Percentiles rank a stretch among this genome's conserved stretches.
Conservation (phyloP, 225 moss, liverwort and hornwort genomes). For the Sphagnum tenellum region DNA sequence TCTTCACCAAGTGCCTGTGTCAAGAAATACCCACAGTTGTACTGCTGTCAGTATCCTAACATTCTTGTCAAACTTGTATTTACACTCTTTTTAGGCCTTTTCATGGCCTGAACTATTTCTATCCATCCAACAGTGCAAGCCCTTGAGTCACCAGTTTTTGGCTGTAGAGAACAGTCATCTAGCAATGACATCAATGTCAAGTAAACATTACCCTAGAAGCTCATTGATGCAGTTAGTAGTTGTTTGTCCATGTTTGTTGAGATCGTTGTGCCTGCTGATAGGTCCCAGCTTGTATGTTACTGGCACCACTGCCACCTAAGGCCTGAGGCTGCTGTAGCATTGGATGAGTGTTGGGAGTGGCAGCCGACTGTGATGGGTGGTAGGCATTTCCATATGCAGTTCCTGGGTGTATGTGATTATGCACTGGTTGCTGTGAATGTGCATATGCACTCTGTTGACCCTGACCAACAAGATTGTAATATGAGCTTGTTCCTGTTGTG, state of each 20-base stretch:
- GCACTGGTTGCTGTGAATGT: conserved; percentile 69
- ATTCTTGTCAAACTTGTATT: conserved; percentile 57
- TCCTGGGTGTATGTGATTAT: conserved; percentile 64
- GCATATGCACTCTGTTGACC: conserved; percentile 82
- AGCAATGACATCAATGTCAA: conserved; percentile 3
- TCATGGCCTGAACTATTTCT: conserved; percentile 33
- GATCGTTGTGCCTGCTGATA: conserved; percentile 94
- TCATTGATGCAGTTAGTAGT: conserved; percentile 25
- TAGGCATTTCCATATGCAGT: conserved; percentile 64
- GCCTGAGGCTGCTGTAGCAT: conserved; percentile 89
- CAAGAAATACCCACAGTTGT: too few species aligned
- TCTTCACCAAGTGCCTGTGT: too few species aligned
- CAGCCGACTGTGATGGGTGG: conserved; percentile 86
- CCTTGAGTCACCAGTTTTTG: too few species aligned
- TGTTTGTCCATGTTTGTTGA: conserved; percentile 84
- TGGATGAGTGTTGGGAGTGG: conserved; percentile 61
- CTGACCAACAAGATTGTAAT: conserved; percentile 81
- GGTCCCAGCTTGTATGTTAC: conserved; percentile 47
- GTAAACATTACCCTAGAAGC: too few species aligned
- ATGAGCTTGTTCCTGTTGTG: conserved; percentile 69
- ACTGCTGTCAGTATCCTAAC: conserved; percentile 20
- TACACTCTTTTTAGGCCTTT: conserved; percentile 76
- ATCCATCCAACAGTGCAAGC: conserved; percentile 28
- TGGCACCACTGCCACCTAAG: conserved; percentile 49
- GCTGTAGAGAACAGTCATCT: too few species aligned